Conservation (phyloP, 306 rosid species). For the Acacia melanoxylon region DNA sequence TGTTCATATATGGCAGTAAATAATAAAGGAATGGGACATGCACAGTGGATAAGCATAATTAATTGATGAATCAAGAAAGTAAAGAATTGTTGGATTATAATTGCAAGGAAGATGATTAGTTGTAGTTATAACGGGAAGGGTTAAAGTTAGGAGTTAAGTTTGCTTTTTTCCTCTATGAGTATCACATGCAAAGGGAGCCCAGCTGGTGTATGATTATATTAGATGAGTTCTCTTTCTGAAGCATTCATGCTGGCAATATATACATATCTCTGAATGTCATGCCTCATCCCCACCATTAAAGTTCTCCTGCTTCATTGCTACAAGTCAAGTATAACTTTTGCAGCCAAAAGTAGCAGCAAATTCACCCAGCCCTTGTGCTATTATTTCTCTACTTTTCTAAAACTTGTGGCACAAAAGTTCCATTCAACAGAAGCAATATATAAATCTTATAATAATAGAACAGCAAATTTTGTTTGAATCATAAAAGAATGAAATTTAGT, state of each 20-base stretch:
- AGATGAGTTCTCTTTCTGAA: not conserved
- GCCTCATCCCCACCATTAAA: not conserved
- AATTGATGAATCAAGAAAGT: not conserved
- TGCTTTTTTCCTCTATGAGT: not conserved
- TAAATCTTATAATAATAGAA: not conserved
- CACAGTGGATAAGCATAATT: slow-evolving; percentile 23
- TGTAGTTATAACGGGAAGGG: not conserved
- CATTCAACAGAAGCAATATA: not conserved
- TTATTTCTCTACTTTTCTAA: not conserved
- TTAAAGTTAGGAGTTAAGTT: not conserved
- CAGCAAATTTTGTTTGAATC: not conserved
- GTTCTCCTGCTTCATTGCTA: not conserved
- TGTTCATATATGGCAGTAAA: not conserved
- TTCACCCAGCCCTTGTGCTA: not conserved
- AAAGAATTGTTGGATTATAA: not conserved
- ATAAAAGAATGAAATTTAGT: not conserved
- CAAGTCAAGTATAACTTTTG: not conserved
- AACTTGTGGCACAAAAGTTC: not conserved
- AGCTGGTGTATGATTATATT: not conserved
- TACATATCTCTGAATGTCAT: not conserved
- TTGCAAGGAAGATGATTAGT: not conserved
- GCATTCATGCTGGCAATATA: slow-evolving; percentile 23
- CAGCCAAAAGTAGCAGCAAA: slow-evolving; percentile 6
- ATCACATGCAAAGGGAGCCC: slow-evolving; percentile 21
- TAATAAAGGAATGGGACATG: slow-evolving; percentile 21